These are phyloP conservation scores for Candida easanensis DNA, from an alignment of 805 yeast genomes.

Conservation along the genomic window DNA sequence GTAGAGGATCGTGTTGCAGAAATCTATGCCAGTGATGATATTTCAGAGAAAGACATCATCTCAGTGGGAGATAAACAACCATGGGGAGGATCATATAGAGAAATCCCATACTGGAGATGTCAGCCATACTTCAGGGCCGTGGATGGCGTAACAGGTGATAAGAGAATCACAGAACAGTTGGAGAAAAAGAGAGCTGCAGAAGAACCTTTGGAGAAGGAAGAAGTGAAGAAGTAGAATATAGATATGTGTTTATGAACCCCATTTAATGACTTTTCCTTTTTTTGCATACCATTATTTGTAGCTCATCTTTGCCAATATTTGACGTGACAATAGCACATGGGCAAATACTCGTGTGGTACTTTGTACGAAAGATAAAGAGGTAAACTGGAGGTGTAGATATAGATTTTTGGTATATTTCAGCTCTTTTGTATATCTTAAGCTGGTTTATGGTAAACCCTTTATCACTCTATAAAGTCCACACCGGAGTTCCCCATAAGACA, in stretches of 20 bases:
- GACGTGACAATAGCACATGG: too few relatives aligned
- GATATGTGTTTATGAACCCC: too few relatives aligned
- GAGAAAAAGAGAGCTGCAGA: conserved; percentile 27
- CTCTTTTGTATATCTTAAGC: too few relatives aligned
- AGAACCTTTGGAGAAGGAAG: conserved; percentile 17
- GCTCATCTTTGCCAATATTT: too few relatives aligned
- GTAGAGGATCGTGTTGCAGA: conserved; percentile 67
- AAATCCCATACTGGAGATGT: conserved; percentile 91
- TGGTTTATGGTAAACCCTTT: too few relatives aligned
- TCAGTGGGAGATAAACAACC: conserved; percentile 49
- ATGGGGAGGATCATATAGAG: conserved; percentile 83
- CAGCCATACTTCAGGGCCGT: conserved; percentile 94
- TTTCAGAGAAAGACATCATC: conserved; percentile 54
- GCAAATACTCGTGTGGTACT: too few relatives aligned
- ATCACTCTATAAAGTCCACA: too few relatives aligned
- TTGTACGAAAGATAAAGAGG: too few relatives aligned
- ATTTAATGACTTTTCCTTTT: not conserved
- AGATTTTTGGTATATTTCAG: too few relatives aligned
- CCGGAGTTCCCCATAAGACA: too few relatives aligned
- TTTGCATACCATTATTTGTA: too few relatives aligned
- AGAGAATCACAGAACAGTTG: conserved; percentile 32
- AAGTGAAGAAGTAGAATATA: conserved; percentile 14
- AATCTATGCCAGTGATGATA: conserved; percentile 50
- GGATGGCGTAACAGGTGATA: conserved; percentile 64
- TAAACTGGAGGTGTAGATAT: too few relatives aligned